Base-by-base conservation (phyloP, 2,329 filamentous ascomycete genomes). In the Trichophyton rubrum region DNA sequence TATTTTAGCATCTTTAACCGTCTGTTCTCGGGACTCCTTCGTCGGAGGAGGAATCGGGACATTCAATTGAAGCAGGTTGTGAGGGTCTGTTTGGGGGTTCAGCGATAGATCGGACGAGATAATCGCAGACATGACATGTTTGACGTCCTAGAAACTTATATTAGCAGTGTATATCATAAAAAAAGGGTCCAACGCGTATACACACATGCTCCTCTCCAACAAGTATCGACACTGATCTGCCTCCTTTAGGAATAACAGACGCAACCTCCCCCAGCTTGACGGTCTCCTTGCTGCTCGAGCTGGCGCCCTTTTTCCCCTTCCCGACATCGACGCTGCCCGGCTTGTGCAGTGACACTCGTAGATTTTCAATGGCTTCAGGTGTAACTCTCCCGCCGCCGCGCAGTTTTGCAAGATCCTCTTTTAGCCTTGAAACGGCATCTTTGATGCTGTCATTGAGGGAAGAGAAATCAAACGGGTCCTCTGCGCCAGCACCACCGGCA, bases 171-270 rank as follows among this genome's bases (percentile, higher is more conserved):
- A 51, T 53, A 15, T n/a, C 15, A n/a, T 7, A 2, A n/a, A 53
- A 22, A 7, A 7, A 7, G 6, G 4, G 43, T 6, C 27, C 49
- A 24, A 15, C 11, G 40, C 11, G 35, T 49, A 58, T 30, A 75
- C 79, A 66, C 69, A 86, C 84, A 62, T 82, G 81, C 67, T 83
- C 80, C 67, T 88, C 86, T 13, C 83, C 81, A 43, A 82, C 82
- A 22, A 86, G 70, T n/a, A 88, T 75, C 62, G 82, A 80, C 33
- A 87, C 70, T 66, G 78, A 78, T 60, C 85, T 73, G 9, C 85
- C 78, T 27, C 80, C 84, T 67, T 85, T 84, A 0, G 84, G 83
- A 43, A 88, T 76, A 15, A 88, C 82, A 68, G 87, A 85, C 2
- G 85, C 85, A 61, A 89, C 68, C 68, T 87, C 85, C 8, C 80